Evolutionary conservation across 2,329 filamentous ascomycete genomes (phyloP).

Genomic region (Verticillium albo-atrum): DNA sequence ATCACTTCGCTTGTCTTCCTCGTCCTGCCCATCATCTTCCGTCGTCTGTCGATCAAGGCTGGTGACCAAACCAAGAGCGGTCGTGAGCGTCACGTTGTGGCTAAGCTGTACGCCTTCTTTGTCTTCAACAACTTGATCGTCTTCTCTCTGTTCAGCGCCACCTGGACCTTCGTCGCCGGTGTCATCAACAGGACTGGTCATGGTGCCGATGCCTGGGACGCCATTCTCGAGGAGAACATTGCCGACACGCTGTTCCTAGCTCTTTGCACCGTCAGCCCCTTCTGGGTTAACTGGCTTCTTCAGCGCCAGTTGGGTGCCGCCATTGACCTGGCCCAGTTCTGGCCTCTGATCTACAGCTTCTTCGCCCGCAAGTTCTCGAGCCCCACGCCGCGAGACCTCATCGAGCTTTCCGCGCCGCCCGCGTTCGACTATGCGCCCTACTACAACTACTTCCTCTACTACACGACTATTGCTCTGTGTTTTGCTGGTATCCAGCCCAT

Average conservation of each 20-base stretch:
- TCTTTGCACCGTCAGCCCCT: slow-evolving; percentile 77
- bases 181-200: slow-evolving; percentile 55
- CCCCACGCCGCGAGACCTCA: slow-evolving; percentile 85
- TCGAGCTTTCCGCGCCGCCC: slow-evolving; percentile 87
- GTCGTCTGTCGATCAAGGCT: slow-evolving; percentile 74
- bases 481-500: slow-evolving; percentile 85
- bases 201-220: slow-evolving; percentile 61
- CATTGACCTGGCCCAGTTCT: slow-evolving; percentile 87
- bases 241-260: slow-evolving; percentile 63
- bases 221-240: slow-evolving; percentile 61
- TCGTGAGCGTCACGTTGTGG: slow-evolving; percentile 84
- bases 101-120: slow-evolving; percentile 92
- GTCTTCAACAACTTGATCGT: slow-evolving; percentile 95
- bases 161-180: slow-evolving; percentile 68
- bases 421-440: slow-evolving; percentile 94
- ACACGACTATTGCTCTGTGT: slow-evolving; percentile 81
- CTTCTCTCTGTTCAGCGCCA: slow-evolving; percentile 84
- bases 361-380: slow-evolving; percentile 79
- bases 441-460: slow-evolving; percentile 98
- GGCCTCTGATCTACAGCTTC: slow-evolving; percentile 79
- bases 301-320: slow-evolving; percentile 91
- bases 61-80: slow-evolving; percentile 91
- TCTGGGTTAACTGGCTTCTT: slow-evolving; percentile 91
- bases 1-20: slow-evolving; percentile 85
- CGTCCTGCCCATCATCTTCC: slow-evolving; percentile 85